Evolutionary conservation across 2,329 filamentous ascomycete species (phyloP).

Genomic region (Exophiala sp.): DNA sequence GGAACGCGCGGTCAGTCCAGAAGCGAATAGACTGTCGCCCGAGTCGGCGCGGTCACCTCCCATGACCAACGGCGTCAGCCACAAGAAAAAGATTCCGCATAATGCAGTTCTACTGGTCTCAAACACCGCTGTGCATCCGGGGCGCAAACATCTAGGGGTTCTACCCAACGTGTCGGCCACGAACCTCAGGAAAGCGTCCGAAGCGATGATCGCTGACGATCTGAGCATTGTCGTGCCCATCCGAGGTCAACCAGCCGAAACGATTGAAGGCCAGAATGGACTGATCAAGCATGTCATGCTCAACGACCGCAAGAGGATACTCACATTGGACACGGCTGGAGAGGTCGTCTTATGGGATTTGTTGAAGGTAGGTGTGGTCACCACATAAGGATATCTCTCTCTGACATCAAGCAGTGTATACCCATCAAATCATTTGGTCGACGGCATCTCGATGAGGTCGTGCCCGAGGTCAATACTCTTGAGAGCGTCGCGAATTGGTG

Average conservation of each 20-base stretch:
- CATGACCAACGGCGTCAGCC: slow-evolving; percentile 31
- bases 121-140: slow-evolving; percentile 74
- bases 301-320: slow-evolving; percentile 81
- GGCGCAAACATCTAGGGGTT: slow-evolving; percentile 49
- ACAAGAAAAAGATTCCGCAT: slow-evolving; percentile 64
- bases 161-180: slow-evolving; percentile 47
- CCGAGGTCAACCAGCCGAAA: slow-evolving; percentile 67
- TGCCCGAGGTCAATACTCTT: slow-evolving; percentile 77
- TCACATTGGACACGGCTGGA: slow-evolving; percentile 91
- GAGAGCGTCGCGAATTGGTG: slow-evolving; percentile 96
- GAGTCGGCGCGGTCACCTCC: slow-evolving; percentile 30
- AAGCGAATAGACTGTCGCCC: slow-evolving; percentile 4
- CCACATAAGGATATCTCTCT: neutral
- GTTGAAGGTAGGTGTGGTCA: slow-evolving; percentile 60
- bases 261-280: slow-evolving; percentile 91
- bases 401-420: slow-evolving; percentile 59
- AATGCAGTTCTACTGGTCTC: slow-evolving; percentile 79
- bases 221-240: slow-evolving; percentile 57
- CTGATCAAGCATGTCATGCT: slow-evolving; percentile 89
- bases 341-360: slow-evolving; percentile 96
- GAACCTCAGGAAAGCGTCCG: slow-evolving; percentile 54
- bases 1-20: slow-evolving; percentile 45
- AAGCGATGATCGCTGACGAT: slow-evolving; percentile 50
- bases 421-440: slow-evolving; percentile 92
- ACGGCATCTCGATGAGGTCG: slow-evolving; percentile 87